A percentile compares a stretch with the other conserved stretches of the same genome.
phyloP scores from a whole-genome alignment of 495 filamentous ascomycete genomes.

The Talaromyces trachyspermus region DNA sequence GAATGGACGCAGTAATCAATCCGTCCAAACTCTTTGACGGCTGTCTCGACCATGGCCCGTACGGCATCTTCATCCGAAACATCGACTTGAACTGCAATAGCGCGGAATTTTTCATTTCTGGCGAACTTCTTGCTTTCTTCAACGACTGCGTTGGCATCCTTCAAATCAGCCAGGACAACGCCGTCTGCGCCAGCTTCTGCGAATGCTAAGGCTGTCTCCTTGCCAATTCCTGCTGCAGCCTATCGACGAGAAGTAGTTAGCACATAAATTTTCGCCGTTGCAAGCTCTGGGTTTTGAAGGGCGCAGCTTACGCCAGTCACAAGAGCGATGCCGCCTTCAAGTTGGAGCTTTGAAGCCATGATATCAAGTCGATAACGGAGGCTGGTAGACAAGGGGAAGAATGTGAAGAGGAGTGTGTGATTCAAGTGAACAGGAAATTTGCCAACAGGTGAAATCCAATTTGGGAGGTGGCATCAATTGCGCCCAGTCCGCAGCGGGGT shows the following conservation, averaged over 20 bases:
- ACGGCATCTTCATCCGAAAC: constrained; percentile 19
- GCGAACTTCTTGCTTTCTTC: constrained; percentile 18
- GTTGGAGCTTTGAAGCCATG: not conserved
- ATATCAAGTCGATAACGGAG: not conserved
- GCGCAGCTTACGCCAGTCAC: not conserved
- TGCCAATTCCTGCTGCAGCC: constrained; percentile 8
- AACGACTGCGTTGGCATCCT: constrained; percentile 13
- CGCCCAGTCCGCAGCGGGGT: no score
- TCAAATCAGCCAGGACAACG: constrained; percentile 20
- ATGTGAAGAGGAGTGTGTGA: no score
- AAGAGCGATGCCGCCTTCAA: not conserved
- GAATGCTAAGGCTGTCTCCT: not conserved
- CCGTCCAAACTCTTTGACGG: constrained; percentile 16
- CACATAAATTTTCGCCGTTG: not conserved
- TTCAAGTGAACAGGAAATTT: no score
- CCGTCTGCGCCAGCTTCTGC: constrained; percentile 4
- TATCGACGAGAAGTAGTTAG: not conserved
- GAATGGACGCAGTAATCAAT: constrained; percentile 28
- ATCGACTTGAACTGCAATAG: constrained; percentile 17
- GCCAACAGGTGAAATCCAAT: no score
- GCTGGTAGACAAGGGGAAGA: not conserved
- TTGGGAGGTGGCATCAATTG: no score
- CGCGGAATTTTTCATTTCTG: constrained; percentile 11
- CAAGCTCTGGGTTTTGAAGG: not conserved
- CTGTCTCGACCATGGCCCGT: constrained; percentile 14